Base-by-base conservation (phyloP, 2,329 filamentous ascomycete genomes). In the Phaeosphaeriaceae sp. region DNA sequence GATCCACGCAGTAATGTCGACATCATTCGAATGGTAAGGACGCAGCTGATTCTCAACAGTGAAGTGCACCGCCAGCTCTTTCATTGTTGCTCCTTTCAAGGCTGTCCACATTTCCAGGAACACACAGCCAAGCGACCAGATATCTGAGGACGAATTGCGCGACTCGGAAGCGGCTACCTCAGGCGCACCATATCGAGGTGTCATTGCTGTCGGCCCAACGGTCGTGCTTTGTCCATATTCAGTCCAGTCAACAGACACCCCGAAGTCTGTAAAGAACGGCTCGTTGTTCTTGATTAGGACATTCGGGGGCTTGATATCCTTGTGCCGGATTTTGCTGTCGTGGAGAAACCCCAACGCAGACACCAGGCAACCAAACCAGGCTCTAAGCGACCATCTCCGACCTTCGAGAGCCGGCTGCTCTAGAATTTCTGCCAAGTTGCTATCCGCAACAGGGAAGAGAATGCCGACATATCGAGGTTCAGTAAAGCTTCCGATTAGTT, bases 401-500 rank as follows among this genome's bases (percentile, higher is more conserved):
- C 35, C 21, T n/a, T 44, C 28, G 3, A 32, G 12, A 6, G 33
- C n/a, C 0, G 45, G 28, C 15, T 50, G 28, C 0, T 42, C 33
- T 16, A 70, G 56, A 8, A 65, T 46, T n/a, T 64, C 62, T 8
- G 44, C 23, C 13, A 54, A 12, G 21, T 62, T 44, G 21, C 45
- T 40, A 4, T 62, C 44, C 3, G 63, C 65, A 3, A 68, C 58
- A 18, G 47, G 66, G 13, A 48, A 48, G 26, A 74, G 43, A 1
- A 74, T 46, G 5, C 61, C 68, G 13, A 72, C 52, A 28, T 58
- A 64, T 4, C 47, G 46, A 3, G 56, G 47, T 26, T 73, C 71
- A 1, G 69, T 73, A 37, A 69, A 74, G 41, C 65, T 70, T 12
- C 55, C 63, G 13, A 66, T 37, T 2, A 64, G 42, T 13, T 61